A percentile compares a stretch with the other conserved stretches of the same genome.
phyloP scores from a whole-genome alignment of 164 flowering plant species.

The Stephania japonica region DNA sequence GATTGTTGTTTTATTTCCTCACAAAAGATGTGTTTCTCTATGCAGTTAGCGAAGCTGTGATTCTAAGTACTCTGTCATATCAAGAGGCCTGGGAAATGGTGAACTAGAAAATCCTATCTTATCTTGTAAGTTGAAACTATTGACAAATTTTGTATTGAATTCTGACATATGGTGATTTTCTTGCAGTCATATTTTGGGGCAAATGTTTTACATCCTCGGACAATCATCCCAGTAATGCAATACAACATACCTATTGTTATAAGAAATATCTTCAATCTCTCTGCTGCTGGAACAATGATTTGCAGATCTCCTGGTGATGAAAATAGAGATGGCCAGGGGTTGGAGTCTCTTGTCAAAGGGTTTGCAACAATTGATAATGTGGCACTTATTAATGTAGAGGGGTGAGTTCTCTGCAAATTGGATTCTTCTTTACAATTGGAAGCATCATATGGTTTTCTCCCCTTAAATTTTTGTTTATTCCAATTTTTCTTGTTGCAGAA shows the following conservation, averaged over 20 bases:
- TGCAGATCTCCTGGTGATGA: conserved; percentile 46
- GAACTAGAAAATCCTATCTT: conserved; percentile 8
- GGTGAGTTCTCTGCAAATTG: conserved; percentile 41
- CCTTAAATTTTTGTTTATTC: background rate
- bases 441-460: background rate
- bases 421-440: background rate
- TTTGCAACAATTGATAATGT: conserved; percentile 96
- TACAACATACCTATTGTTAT: conserved; percentile 87
- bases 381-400: conserved; percentile 98
- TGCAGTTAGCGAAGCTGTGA: conserved; percentile 96
- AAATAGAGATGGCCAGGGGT: conserved; percentile 32
- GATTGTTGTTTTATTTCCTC: background rate
- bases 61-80: conserved; percentile 69
- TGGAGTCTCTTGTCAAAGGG: conserved; percentile 74
- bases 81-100: conserved; percentile 99
- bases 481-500: conserved; percentile 35
- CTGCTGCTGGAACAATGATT: conserved; percentile 86
- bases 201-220: conserved; percentile 95
- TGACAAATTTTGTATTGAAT: conserved; percentile 11
- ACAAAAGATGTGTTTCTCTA: conserved; percentile 9
- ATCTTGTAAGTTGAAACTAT: background rate
- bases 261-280: conserved; percentile 84
- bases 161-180: conserved; percentile 6
- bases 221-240: conserved; percentile 93
- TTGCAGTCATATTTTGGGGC: conserved; percentile 98